Evolutionary conservation across 306 rosid species (phyloP).

Genomic region (Fragaria vesca): DNA sequence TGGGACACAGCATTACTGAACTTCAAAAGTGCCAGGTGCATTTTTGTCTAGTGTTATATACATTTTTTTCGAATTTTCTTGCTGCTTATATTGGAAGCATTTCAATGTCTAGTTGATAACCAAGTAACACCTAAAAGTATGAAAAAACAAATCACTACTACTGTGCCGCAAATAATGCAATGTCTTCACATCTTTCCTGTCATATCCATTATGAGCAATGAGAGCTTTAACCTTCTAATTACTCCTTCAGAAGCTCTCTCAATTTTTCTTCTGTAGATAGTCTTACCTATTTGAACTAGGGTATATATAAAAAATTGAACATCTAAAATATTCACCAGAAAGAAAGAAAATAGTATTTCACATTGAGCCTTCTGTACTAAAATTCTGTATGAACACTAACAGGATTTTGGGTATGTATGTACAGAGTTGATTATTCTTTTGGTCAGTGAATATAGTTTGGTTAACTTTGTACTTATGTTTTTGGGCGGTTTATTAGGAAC

Average conservation of each 20-base stretch:
- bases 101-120: background rate
- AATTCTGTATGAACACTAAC: background rate
- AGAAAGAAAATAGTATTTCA: background rate
- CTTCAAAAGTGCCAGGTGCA: conserved; percentile 96
- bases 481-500: conserved; percentile 95
- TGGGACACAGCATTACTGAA: conserved; percentile 88
- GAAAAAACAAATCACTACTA: background rate
- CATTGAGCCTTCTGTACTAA: background rate
- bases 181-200: background rate
- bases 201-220: background rate
- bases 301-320: background rate
- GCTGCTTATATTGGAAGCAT: conserved; percentile 1
- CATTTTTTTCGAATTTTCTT: background rate
- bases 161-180: background rate
- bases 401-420: background rate
- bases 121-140: background rate
- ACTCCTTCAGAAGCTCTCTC: background rate
- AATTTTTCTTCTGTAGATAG: background rate
- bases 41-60: conserved; percentile 20
- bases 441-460: background rate
- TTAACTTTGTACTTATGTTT: conserved; percentile 1
- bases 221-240: background rate
- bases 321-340: background rate
- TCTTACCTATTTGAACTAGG: background rate
- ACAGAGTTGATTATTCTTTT: background rate